Evolutionary conservation across 2,329 filamentous ascomycete species (phyloP).

Genomic region (Leptographium lundbergii): DNA sequence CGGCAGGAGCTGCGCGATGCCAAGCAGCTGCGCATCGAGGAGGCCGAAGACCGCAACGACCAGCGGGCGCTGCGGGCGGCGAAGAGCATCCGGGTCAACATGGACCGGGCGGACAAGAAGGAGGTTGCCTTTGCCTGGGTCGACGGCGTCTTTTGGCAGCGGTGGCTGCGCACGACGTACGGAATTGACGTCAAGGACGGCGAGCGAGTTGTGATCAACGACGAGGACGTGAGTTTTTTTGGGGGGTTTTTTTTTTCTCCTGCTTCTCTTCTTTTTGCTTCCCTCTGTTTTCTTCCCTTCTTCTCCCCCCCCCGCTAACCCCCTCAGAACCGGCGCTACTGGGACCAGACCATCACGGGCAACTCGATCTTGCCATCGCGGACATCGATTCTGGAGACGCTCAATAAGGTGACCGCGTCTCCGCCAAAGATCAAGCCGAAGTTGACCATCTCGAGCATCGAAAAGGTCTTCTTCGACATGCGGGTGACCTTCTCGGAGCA

Average conservation of each 20-base stretch:
- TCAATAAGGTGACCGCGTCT: constrained; percentile 55
- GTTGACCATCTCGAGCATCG: constrained; percentile 59
- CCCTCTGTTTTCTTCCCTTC: not conserved
- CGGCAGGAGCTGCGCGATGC: constrained; percentile 85
- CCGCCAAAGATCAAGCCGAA: constrained; percentile 64
- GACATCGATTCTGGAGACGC: constrained; percentile 80
- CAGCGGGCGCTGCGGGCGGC: constrained; percentile 74
- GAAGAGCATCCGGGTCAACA: constrained; percentile 83
- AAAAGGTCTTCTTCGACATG: constrained; percentile 59
- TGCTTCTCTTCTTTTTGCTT: not conserved
- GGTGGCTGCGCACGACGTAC: constrained; percentile 92
- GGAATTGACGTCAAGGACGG: constrained; percentile 80
- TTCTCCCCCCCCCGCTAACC: constrained; percentile 19
- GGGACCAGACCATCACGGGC: constrained; percentile 82
- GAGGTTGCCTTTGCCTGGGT: constrained; percentile 96
- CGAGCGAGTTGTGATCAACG: constrained; percentile 90
- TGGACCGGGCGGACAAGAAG: constrained; percentile 76
- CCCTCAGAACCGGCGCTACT: constrained; percentile 73
- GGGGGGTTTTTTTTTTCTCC: not conserved
- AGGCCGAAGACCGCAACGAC: constrained; percentile 87
- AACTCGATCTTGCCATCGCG: constrained; percentile 82
- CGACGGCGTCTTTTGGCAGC: constrained; percentile 92
- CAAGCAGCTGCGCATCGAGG: constrained; percentile 90
- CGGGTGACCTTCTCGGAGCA: constrained; percentile 45
- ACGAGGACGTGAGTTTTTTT: constrained; percentile 68